Conservation (phyloP, 1,284 basidiomycete species). For the Cystobasidium sp. region DNA sequence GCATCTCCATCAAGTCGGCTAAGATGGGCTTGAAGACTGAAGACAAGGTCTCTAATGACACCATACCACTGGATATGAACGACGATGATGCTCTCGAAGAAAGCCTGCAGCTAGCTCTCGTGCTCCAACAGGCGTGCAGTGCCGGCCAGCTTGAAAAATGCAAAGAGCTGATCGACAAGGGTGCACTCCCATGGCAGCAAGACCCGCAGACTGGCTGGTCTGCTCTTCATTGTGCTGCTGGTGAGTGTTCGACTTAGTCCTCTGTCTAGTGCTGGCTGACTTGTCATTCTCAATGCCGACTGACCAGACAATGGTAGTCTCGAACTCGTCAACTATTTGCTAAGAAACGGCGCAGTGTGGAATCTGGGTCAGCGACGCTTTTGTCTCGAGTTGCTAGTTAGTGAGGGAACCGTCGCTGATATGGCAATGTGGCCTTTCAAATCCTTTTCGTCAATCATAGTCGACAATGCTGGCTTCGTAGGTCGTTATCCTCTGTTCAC, state of each 20-base stretch:
- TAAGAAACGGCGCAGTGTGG: constrained; percentile 88
- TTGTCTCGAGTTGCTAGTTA: background rate
- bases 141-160: constrained; percentile 56
- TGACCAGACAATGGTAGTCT: constrained; percentile 46
- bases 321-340: constrained; percentile 67
- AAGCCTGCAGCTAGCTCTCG: constrained; percentile 8
- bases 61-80: background rate
- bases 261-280: background rate
- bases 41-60: background rate
- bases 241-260: constrained; percentile 35
- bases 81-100: constrained; percentile 6
- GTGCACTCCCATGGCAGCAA: constrained; percentile 90
- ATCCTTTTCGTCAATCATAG: background rate
- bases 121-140: constrained; percentile 20
- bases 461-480: constrained; percentile 51
- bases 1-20: no score
- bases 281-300: constrained; percentile 57
- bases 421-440: no score
- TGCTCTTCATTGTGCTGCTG: constrained; percentile 82
- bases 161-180: constrained; percentile 66
- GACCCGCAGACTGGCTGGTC: constrained; percentile 80
- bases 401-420: no score
- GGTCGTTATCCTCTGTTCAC: constrained; percentile 7
- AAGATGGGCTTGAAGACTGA: background rate
- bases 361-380: constrained; percentile 69